Evolutionary conservation across 768 basidiomycete species (phyloP).

Genomic region (Krasilnikovozyma curviuscula): DNA sequence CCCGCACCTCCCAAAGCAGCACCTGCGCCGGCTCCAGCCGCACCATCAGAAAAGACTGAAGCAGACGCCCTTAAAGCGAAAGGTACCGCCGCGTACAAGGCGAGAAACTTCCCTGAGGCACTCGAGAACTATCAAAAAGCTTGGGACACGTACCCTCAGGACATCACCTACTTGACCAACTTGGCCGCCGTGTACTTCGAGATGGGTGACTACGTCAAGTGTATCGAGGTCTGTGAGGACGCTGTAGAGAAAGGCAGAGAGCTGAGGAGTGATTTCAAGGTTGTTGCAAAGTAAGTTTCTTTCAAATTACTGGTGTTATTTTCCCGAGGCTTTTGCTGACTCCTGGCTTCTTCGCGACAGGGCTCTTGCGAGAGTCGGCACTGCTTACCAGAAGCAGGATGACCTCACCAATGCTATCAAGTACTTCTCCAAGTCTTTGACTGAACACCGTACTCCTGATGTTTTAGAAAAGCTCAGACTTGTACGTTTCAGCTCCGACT

Average conservation of each 20-base stretch:
- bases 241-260: constrained; percentile 90
- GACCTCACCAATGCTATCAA: constrained; percentile 65
- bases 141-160: constrained; percentile 84
- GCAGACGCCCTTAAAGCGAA: constrained; percentile 62
- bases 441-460: constrained; percentile 90
- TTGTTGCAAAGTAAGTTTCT: constrained; percentile 51
- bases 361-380: constrained; percentile 74
- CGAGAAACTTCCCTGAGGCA: constrained; percentile 60
- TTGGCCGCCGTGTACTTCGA: constrained; percentile 83
- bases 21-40: constrained; percentile 20
- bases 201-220: constrained; percentile 73
- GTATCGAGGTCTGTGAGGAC: constrained; percentile 79
- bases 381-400: constrained; percentile 59
- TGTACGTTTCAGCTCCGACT: background rate
- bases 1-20: background rate
- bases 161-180: constrained; percentile 85
- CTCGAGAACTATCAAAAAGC: constrained; percentile 58
- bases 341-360: constrained; percentile 14
- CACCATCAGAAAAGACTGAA: constrained; percentile 40
- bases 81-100: constrained; percentile 68
- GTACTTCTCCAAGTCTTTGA: constrained; percentile 78
- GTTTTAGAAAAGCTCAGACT: constrained; percentile 74
- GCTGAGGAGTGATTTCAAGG: constrained; percentile 81
- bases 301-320: background rate
- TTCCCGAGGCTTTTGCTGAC: background rate